Percentiles rank a stretch among this genome's conserved stretches.
Evolutionary conservation across 352 stramenopile species (phyloP).

Genomic region (Blastocystis sp.): DNA sequence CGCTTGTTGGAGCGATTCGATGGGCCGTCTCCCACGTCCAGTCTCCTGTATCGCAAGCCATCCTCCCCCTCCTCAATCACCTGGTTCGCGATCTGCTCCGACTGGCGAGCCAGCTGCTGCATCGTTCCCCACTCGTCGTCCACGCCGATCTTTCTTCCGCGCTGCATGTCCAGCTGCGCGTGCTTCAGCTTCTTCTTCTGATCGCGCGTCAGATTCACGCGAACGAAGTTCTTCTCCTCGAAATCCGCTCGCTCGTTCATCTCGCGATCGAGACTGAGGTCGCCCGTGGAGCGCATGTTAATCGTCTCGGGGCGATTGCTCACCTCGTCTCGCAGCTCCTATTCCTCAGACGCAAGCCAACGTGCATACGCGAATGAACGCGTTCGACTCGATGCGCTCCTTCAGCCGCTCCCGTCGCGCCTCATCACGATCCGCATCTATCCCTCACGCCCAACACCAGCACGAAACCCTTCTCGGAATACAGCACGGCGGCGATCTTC

Average conservation of each 20-base stretch:
- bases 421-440: slow-evolving; percentile 45
- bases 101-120: slow-evolving; percentile 29
- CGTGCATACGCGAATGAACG: slow-evolving; percentile 24
- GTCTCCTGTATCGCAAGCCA: background rate
- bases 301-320: slow-evolving; percentile 31
- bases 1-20: background rate
- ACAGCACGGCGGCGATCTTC: slow-evolving; percentile 62
- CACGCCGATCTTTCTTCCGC: slow-evolving; percentile 44
- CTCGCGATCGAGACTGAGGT: slow-evolving; percentile 42
- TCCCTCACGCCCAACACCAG: background rate
- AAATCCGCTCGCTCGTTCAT: slow-evolving; percentile 44
- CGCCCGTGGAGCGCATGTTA: slow-evolving; percentile 58
- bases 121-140: slow-evolving; percentile 37
- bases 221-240: slow-evolving; percentile 61
- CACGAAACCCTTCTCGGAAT: slow-evolving; percentile 22
- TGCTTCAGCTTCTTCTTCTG: slow-evolving; percentile 65
- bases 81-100: slow-evolving; percentile 31
- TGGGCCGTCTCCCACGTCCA: background rate
- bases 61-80: background rate
- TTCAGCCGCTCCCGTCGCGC: slow-evolving; percentile 18
- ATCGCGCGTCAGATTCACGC: slow-evolving; percentile 44
- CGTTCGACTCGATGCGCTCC: slow-evolving; percentile 30
- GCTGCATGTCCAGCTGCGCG: slow-evolving; percentile 27
- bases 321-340: slow-evolving; percentile 60
- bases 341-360: background rate